Base-by-base conservation (phyloP, 257 asterid species). In the Plectranthus barbatus region DNA sequence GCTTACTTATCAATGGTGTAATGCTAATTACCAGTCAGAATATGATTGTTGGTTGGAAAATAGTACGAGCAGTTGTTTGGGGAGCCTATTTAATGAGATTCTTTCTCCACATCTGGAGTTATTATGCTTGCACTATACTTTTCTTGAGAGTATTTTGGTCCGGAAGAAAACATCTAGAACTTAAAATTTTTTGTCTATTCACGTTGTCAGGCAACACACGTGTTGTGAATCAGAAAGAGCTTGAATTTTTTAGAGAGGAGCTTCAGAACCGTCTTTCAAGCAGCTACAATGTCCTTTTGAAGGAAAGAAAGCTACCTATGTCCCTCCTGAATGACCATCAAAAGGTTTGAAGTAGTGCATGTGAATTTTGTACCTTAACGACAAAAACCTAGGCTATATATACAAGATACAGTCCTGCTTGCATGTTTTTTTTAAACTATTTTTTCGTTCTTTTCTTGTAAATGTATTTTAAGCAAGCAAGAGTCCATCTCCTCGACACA, bases 401-500 rank as follows among this genome's bases (percentile, higher is more conserved):
- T 29, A 10, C 18, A 24, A 13, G 34, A 48, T 7, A 48, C 8
- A 1, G 53, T 42, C 31, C 64, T 51, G 26, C 62, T 62, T 5
- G 33, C 21, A 4, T 51, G 0, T 12, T 37, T 48, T 52, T 60
- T 58, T 60, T 26, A 26, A 34, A 62, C 72, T 29, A 60, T 56
- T 17, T 21, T 37, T 20, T 52, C 31, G 33, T 47, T 40, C 6
- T 56, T 17, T 68, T 69, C 12, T 20, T 76, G 19, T 60, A 14
- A 19, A 39, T 64, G 52, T 66, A 56, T 62, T 68, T 40, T 21
- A 42, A 93, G 99, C 99, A 93, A 89, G 80, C 88, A 66, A 79
- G 95, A 78, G 99, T 84, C 76, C 99, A 93, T 77, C 94, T 93
- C 53, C 90, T 90, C 36, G 96, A 90, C 74, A 93, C 87, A 14